Evolutionary conservation across 169 alveolate genomes (phyloP).

Genomic region (Perkinsus chesapeaki): DNA sequence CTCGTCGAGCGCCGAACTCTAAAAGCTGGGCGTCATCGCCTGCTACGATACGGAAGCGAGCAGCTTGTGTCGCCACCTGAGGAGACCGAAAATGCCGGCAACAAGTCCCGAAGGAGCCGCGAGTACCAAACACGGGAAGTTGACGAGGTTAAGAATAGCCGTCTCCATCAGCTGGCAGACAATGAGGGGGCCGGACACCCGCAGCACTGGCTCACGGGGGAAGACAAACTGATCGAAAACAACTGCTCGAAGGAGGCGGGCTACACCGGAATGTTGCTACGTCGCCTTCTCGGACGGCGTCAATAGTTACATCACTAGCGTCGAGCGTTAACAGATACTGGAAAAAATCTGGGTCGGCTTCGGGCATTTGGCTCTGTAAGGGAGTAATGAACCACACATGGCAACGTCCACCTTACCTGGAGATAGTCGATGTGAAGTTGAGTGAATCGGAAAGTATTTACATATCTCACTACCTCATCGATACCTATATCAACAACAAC

Average conservation of each 20-base stretch:
- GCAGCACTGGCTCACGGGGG: conserved; percentile 68
- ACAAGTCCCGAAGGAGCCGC: conserved; percentile 52
- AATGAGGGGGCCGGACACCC: conserved; percentile 75
- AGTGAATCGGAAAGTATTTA: conserved; percentile 56
- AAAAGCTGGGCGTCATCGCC: conserved; percentile 38
- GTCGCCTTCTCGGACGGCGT: conserved; percentile 27
- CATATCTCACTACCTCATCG: conserved; percentile 54
- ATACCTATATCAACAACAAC: conserved; percentile 45
- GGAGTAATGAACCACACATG: not conserved
- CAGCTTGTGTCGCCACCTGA: not conserved
- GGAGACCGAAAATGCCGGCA: conserved; percentile 19
- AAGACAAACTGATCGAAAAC: conserved; percentile 57
- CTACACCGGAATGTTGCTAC: not conserved
- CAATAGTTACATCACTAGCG: conserved; percentile 33
- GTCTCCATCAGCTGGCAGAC: conserved; percentile 74
- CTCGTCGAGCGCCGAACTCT: conserved; percentile 44
- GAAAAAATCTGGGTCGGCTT: conserved; percentile 53
- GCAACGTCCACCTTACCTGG: conserved; percentile 4
- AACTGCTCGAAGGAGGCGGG: not conserved
- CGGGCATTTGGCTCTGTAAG: conserved; percentile 30
- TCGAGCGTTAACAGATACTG: conserved; percentile 48
- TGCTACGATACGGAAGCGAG: conserved; percentile 51
- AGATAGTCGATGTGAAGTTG: conserved; percentile 57
- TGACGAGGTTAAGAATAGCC: conserved; percentile 61
- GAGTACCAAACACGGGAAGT: conserved; percentile 71